Evolutionary conservation across 805 yeast genomes (phyloP), one percentile per base, ranked within the genome.

Genomic region (Yamadazyma sp.): DNA sequence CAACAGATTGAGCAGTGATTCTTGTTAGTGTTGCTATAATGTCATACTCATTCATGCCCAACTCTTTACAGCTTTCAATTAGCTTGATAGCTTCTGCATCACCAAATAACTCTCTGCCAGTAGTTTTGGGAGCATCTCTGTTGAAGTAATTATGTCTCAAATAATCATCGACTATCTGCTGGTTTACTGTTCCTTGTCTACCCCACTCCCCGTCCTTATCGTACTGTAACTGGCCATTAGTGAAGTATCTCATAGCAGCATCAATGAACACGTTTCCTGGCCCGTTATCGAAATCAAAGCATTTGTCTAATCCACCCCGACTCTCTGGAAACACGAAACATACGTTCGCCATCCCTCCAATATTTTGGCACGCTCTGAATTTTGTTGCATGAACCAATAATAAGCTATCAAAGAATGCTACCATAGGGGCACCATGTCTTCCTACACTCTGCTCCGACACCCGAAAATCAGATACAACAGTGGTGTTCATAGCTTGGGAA

Each of bases 181-280:
- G 48, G 41, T 50, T 47, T 6, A 52, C 52, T 3, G 11, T 35
- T 6, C 60, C 60, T 32, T 37, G 32, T 22, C 29, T 38, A 3
- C 59, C 60, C 54, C 47, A 44, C 18, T 17, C 37, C 10, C 60
- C 60, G 32, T 52, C 54, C 12, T 37, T 35, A 33, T 54, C 60
- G 32, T 48, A 54, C 13, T 41, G 41, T 4, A 38, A 19, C 25
- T 50, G 47, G 29, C 45, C 44, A 23, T 50, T 41, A 11, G 59
- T 51, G 38, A 52, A 46, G 26, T 41, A 23, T 13, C 57, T 42
- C 48, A 54, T 46, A 10, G 57, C 55, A 21, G 57, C 55, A 38
- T 54, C 60, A 17, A 54, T 54, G 26, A 51, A 41, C 9, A 54
- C 49, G 34, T 54, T 54, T 5, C 60, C 60, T 12, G 60, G 60